These are phyloP conservation scores for Cenchrus purpureus DNA, from an alignment of 176 grass and related monocot species.

Conservation along the genomic window DNA sequence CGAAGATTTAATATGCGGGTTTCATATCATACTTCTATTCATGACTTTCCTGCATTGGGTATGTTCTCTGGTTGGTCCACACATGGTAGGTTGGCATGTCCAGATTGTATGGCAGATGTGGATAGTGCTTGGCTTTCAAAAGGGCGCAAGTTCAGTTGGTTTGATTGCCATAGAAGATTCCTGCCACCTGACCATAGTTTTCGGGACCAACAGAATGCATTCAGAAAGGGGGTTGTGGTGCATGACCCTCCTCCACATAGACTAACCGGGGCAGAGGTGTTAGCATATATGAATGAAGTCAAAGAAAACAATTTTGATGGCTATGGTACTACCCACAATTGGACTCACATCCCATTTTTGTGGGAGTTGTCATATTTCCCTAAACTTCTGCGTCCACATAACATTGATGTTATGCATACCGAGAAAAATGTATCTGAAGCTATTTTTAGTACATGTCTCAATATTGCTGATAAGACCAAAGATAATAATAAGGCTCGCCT, in stretches of 20 bases:
- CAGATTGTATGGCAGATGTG: not conserved
- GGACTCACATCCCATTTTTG: not conserved
- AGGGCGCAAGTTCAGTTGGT: not conserved
- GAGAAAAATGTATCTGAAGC: not conserved
- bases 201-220: not conserved
- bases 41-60: not conserved
- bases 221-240: not conserved
- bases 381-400: not conserved
- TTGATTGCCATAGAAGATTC: not conserved
- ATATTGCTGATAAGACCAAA: not conserved
- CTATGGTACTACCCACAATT: not conserved
- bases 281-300: not conserved
- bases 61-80: conserved; percentile 19
- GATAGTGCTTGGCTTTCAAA: not conserved
- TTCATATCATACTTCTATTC: not conserved
- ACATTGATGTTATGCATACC: not conserved
- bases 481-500: not conserved
- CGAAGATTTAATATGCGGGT: conserved; percentile 27
- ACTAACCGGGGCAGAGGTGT: not conserved
- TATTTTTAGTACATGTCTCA: not conserved
- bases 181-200: not conserved
- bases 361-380: not conserved
- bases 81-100: conserved; percentile 20
- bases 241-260: not conserved
- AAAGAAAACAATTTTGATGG: not conserved